These are phyloP conservation scores for Coemansia sp. DNA, from an alignment of 192 early-diverging fungal species.

Conservation along the genomic window DNA sequence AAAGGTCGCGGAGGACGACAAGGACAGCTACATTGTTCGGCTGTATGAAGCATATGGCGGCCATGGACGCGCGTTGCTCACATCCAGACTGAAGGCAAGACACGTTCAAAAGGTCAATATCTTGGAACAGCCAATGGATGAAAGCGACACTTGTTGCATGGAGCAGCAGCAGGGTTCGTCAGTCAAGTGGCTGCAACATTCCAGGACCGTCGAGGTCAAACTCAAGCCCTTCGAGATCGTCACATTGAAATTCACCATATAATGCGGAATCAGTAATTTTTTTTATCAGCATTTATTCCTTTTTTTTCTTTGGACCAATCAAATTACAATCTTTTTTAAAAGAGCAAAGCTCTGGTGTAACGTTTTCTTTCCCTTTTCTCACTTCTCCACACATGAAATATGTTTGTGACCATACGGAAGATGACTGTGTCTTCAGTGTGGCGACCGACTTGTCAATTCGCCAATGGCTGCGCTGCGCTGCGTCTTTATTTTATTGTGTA, in stretches of 20 bases:
- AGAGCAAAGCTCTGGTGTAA: neutral
- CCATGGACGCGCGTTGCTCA: slow-evolving; percentile 32
- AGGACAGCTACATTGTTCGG: slow-evolving; percentile 67
- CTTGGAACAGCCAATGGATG: slow-evolving; percentile 68
- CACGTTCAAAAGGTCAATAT: slow-evolving; percentile 67
- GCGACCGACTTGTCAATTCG: neutral
- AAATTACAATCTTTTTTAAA: neutral
- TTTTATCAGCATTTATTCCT: slow-evolving; percentile 8
- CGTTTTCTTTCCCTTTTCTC: neutral
- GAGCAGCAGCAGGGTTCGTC: neutral
- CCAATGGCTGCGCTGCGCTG: neutral
- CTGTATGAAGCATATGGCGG: slow-evolving; percentile 93
- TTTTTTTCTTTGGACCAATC: neutral
- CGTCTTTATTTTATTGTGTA: neutral
- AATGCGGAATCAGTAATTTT: neutral
- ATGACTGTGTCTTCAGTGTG: neutral
- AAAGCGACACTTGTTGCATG: slow-evolving; percentile 23
- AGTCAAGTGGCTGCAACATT: slow-evolving; percentile 30
- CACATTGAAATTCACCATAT: slow-evolving; percentile 54
- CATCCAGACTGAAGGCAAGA: slow-evolving; percentile 21
- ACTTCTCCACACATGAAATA: neutral
- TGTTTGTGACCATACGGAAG: neutral
- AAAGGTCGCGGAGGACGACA: slow-evolving; percentile 81
- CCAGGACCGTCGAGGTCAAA: slow-evolving; percentile 37
- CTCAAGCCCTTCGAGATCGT: slow-evolving; percentile 70